Percentiles rank a stretch among this genome's conserved stretches.
These are phyloP conservation scores for Phylloporus sp. DNA, from an alignment of 768 basidiomycete species.

Conservation along the genomic window DNA sequence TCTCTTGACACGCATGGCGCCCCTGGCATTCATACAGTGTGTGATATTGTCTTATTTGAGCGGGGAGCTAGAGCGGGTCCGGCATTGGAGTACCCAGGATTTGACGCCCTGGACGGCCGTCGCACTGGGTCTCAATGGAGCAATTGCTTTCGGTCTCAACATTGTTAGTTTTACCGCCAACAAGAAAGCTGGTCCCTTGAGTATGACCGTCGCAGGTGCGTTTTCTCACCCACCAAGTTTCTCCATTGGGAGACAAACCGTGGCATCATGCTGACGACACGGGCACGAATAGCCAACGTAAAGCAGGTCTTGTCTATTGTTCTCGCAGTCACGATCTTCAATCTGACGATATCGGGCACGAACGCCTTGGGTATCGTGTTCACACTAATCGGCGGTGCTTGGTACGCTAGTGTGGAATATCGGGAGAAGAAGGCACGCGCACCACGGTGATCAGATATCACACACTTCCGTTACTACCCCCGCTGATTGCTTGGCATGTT, in stretches of 20 bases:
- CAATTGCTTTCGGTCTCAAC: slow-evolving; percentile 89
- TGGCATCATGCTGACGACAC: slow-evolving; percentile 6
- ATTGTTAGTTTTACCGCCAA: slow-evolving; percentile 97
- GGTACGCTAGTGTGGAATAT: slow-evolving; percentile 71
- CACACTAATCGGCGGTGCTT: slow-evolving; percentile 83
- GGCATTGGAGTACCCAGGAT: slow-evolving; percentile 42
- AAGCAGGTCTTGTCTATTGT: slow-evolving; percentile 92
- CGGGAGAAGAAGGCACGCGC: slow-evolving; percentile 38
- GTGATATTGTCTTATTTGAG: slow-evolving; percentile 68
- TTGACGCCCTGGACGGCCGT: slow-evolving; percentile 38
- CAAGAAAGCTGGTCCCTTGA: slow-evolving; percentile 81
- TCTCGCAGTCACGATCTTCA: slow-evolving; percentile 78
- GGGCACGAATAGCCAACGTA: slow-evolving; percentile 60
- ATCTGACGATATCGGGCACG: slow-evolving; percentile 70
- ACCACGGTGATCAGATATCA: slow-evolving; percentile 10
- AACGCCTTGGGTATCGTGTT: slow-evolving; percentile 83
- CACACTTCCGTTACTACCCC: neutral
- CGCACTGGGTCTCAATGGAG: slow-evolving; percentile 71
- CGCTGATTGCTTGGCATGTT: neutral
- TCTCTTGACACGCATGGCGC: slow-evolving; percentile 85
- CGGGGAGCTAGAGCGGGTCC: slow-evolving; percentile 74
- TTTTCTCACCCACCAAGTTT: slow-evolving; percentile 6
- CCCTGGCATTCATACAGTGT: slow-evolving; percentile 88
- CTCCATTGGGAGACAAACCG: neutral
- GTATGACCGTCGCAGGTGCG: slow-evolving; percentile 87